Percentiles rank a stretch among this genome's conserved stretches.
These are phyloP conservation scores for Xylariaceae sp. DNA, from an alignment of 2,329 filamentous ascomycete species.

Conservation along the genomic window DNA sequence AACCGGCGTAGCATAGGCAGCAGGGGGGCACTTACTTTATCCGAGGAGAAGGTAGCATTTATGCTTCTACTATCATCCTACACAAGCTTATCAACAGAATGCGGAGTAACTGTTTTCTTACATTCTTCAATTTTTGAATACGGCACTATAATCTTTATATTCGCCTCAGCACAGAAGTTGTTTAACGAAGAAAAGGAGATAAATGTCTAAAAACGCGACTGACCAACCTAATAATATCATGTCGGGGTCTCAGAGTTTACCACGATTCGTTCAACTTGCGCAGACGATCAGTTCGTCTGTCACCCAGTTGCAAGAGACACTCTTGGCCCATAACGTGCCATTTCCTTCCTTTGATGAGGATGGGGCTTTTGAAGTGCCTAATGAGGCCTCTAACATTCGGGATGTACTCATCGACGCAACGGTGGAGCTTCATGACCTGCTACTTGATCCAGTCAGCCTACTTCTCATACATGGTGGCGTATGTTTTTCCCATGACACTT, in stretches of 20 bases:
- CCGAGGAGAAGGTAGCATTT: too few species aligned
- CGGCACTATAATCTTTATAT: too few species aligned
- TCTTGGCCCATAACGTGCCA: neutral
- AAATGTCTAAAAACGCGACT: neutral
- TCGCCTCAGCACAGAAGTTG: too few species aligned
- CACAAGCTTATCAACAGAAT: too few species aligned
- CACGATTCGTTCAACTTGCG: neutral
- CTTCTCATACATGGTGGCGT: neutral
- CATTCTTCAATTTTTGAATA: too few species aligned
- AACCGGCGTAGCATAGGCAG: too few species aligned
- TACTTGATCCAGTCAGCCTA: neutral
- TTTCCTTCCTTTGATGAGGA: neutral
- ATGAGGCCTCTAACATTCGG: neutral
- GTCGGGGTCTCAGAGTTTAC: neutral
- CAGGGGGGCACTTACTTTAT: too few species aligned
- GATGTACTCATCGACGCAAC: neutral
- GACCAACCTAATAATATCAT: neutral
- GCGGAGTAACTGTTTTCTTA: too few species aligned
- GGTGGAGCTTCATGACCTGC: slow-evolving; percentile 1
- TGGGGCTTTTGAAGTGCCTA: neutral
- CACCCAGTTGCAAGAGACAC: neutral
- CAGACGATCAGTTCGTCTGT: slow-evolving; percentile 3
- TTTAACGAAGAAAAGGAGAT: too few species aligned
- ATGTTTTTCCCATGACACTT: neutral
- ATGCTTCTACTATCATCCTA: too few species aligned